Evolutionary conservation across 176 grass and related monocot genomes (phyloP), one percentile per base, ranked within the genome.

Genomic region (Chloris gayana): DNA sequence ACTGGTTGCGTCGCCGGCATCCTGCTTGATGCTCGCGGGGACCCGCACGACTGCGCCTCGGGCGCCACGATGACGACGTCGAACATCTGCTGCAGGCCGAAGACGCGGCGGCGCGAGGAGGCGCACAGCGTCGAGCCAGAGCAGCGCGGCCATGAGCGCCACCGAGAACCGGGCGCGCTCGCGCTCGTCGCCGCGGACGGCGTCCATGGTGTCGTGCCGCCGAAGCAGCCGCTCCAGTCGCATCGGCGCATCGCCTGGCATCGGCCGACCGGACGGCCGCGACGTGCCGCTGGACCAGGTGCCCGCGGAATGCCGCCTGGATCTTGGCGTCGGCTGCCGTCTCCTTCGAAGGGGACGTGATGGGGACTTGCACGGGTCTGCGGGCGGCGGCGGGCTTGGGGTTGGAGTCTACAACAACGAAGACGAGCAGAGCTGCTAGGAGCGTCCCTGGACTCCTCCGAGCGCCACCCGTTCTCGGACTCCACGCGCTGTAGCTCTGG

Each of bases 151-250:
- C 94, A 97, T 97, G 61, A 97, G 87, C 84, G 81, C 90, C 91
- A 94, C 91, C 64, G 82, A 92, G 87, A 97, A 78, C 67, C 89
- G 75, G 22, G 88, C 69, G 19, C 91, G 83, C 80, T 94, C 87
- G 50, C 91, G 87, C 33, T 86, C 81, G 77, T 88, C 91, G 80
- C 84, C 56, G 47, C 94, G 77, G 46, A 97, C 85, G 59, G 94
- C 91, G 85, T 97, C 91, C 56, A 97, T 89, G 29, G 89, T 97
- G 38, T 97, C 94, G 87, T 94, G 91, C 82, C 82, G 80, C 77
- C 90, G 89, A 76, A 94, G 92, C 85, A 87, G 71, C 82, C 76
- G 86, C 89, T 94, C 91, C 13, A 97, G 69, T 61, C n/a, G n/a
- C n/a, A n/a, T n/a, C n/a, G n/a, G n/a, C 80, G 85, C 26, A 60